Conservation (phyloP, 116 monocot species). For the Thalassia testudinum region DNA sequence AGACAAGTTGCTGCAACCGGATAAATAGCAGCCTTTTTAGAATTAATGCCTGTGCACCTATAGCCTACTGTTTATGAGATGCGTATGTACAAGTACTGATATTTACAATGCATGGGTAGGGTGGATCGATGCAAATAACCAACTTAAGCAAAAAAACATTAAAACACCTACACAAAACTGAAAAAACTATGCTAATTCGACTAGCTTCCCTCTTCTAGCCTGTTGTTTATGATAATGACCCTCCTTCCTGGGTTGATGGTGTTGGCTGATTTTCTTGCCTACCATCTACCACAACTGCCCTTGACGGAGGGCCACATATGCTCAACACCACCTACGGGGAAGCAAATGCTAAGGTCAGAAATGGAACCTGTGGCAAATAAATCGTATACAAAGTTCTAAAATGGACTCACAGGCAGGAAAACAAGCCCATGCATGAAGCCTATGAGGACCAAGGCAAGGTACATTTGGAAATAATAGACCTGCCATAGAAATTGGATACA, state of each 20-base stretch:
- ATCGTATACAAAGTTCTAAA: not conserved
- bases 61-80: too few species aligned
- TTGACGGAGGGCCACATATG: conserved; percentile 74
- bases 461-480: conserved; percentile 97
- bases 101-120: too few species aligned
- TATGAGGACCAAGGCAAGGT: conserved; percentile 74
- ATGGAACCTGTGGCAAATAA: not conserved
- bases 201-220: too few species aligned
- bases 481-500: conserved; percentile 13
- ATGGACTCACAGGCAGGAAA: conserved; percentile 69
- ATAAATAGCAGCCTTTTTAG: too few species aligned
- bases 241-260: not conserved
- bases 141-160: too few species aligned
- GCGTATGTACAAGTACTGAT: too few species aligned
- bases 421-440: conserved; percentile 93
- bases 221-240: too few species aligned
- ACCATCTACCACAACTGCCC: conserved; percentile 9
- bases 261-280: not conserved
- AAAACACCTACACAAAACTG: too few species aligned
- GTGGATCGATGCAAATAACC: too few species aligned
- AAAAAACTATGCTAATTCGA: too few species aligned
- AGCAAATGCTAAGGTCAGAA: not conserved
- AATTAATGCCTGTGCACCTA: too few species aligned
- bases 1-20: too few species aligned
- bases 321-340: conserved; percentile 59